Conservation (phyloP, 2,329 filamentous ascomycete species). For the Aspergillus neotritici region DNA sequence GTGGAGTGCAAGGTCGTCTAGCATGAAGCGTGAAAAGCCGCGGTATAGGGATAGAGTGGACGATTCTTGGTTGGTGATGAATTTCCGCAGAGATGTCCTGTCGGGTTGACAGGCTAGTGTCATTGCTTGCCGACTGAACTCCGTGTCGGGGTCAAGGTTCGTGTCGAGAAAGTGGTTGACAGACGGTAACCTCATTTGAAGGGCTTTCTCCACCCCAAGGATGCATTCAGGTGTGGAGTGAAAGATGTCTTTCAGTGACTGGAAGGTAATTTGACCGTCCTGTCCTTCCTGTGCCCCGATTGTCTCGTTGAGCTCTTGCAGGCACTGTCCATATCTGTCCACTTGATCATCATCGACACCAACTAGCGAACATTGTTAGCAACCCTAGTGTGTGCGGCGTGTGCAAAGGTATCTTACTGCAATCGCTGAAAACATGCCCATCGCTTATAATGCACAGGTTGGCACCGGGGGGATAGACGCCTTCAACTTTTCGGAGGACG, state of each 20-base stretch:
- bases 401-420: slow-evolving; percentile 28
- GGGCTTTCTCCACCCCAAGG: too few relatives aligned
- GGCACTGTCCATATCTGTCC: slow-evolving; percentile 34
- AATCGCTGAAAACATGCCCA: slow-evolving; percentile 41
- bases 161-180: too few relatives aligned
- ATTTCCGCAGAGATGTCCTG: slow-evolving; percentile 16
- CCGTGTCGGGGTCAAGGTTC: too few relatives aligned
- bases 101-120: slow-evolving; percentile 4
- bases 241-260: slow-evolving; percentile 4
- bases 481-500: slow-evolving; percentile 26
- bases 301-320: slow-evolving; percentile 35
- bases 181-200: too few relatives aligned
- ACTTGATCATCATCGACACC: slow-evolving; percentile 43
- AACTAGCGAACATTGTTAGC: too few relatives aligned
- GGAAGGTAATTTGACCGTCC: background rate
- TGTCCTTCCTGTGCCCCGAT: background rate
- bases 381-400: background rate
- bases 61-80: slow-evolving; percentile 25
- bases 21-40: slow-evolving; percentile 35
- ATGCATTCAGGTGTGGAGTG: background rate
- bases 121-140: too few relatives aligned
- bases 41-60: slow-evolving; percentile 29
- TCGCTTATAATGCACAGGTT: slow-evolving; percentile 37
- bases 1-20: slow-evolving; percentile 26
- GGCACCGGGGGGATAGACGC: slow-evolving; percentile 30